Base-by-base conservation (phyloP, 1,284 basidiomycete genomes). In the Xerocomus amazonicus region DNA sequence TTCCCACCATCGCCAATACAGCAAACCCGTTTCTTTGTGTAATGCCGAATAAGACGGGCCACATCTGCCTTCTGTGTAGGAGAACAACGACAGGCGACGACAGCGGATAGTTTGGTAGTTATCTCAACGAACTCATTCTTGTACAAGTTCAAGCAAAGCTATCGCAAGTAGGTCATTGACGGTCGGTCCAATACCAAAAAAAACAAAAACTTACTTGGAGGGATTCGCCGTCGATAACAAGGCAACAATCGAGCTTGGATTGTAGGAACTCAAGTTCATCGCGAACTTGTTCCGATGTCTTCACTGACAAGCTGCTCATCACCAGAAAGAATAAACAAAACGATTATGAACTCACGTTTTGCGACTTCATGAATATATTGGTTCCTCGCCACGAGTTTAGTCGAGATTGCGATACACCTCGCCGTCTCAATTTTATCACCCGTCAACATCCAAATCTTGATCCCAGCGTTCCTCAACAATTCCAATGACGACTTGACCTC, bases 361-460 rank as follows among this genome's bases (percentile, higher is more conserved):
- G 96, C 82, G 27, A 98, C 89, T 63, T 97, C 94, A 61, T 98
- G 95, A 32, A 99, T 97, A 66, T 97, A 98, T 68, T 99, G 97
- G 62, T 94, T 94, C 58, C 97, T 78, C 14, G 92, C 89, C 0
- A 99, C 96, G 23, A 99, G 76, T 67, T 98, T 99, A 28, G 92
- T 97, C 33, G 93, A 97, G 55, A 98, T 94, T 1, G 96, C 95
- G 60, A 99, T 99, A 70, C 95, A 97, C 29, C 95, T 90, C 7
- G 97, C 97, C 3, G 97, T 99, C 75, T 99, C 97, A 54, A 99
- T 94, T 75, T 99, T 99, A 72, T 99, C 97, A 0, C 97, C 97
- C 0, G 97, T 99, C 60, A 99, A 75, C 97, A 99, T 99, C 97
- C 97, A 99, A 49, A 99, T 97, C 76, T 93, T 97, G 71, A 99